Evolutionary conservation across 768 basidiomycete genomes (phyloP).

Genomic region (Termitomyces sp.): DNA sequence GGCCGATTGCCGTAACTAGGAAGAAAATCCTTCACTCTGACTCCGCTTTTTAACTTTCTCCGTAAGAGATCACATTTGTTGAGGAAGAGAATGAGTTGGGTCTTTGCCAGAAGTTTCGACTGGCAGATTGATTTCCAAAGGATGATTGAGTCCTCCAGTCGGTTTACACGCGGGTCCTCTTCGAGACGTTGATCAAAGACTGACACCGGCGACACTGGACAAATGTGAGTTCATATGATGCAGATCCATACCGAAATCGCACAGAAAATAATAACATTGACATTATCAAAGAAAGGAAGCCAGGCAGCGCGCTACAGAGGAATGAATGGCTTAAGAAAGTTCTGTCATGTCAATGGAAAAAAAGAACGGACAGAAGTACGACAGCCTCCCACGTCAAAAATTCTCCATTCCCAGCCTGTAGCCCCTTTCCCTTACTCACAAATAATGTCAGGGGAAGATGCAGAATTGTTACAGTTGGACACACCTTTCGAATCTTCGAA

Average conservation of each 20-base stretch:
- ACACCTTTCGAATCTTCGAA: slow-evolving; percentile 31
- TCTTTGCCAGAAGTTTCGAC: slow-evolving; percentile 54
- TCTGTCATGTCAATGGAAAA: background rate
- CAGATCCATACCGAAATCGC: background rate
- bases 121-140: slow-evolving; percentile 69
- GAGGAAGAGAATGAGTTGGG: slow-evolving; percentile 58
- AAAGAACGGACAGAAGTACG: slow-evolving; percentile 51
- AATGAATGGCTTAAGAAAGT: slow-evolving; percentile 7
- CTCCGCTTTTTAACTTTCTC: slow-evolving; percentile 56
- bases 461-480: background rate
- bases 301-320: slow-evolving; percentile 60
- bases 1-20: slow-evolving; percentile 63
- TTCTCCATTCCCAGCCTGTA: slow-evolving; percentile 54
- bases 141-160: slow-evolving; percentile 67
- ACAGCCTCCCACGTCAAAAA: slow-evolving; percentile 76
- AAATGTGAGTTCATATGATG: background rate
- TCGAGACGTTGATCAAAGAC: slow-evolving; percentile 73
- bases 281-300: slow-evolving; percentile 77
- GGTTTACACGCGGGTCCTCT: slow-evolving; percentile 67
- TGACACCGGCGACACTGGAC: slow-evolving; percentile 63
- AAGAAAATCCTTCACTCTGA: slow-evolving; percentile 51
- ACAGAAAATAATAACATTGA: slow-evolving; percentile 74
- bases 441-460: background rate
- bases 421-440: slow-evolving; percentile 21
- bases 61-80: slow-evolving; percentile 68